Evolutionary conservation across 176 grass and related monocot species (phyloP).

Genomic region (Aegilops tauschii): DNA sequence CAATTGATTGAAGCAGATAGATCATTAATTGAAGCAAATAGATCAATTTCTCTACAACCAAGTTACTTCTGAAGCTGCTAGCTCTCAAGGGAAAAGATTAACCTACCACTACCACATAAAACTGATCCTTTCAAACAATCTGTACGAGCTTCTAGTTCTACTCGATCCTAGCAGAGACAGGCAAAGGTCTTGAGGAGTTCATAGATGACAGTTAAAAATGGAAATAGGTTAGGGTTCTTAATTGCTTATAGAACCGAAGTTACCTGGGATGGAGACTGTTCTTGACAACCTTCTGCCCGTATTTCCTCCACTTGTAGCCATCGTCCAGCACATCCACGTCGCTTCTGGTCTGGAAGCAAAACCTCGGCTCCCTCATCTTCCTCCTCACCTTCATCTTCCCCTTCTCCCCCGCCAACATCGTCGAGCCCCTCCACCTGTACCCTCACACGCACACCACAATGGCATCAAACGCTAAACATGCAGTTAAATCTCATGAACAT

Average conservation of each 20-base stretch:
- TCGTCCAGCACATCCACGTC: slow-evolving; percentile 94
- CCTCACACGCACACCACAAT: not conserved
- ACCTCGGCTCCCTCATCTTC: slow-evolving; percentile 97
- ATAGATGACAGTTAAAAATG: not conserved
- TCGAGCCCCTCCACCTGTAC: slow-evolving; percentile 69
- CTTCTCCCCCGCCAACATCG: slow-evolving; percentile 44
- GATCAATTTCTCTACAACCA: not conserved
- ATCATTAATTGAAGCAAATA: not conserved
- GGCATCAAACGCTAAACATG: slow-evolving; percentile 32
- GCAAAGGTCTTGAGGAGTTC: not conserved
- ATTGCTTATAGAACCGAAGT: not conserved
- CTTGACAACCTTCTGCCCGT: slow-evolving; percentile 98
- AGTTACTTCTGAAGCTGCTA: not conserved
- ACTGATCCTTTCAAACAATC: not conserved
- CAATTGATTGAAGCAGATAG: too few species aligned
- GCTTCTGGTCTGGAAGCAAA: slow-evolving; percentile 97
- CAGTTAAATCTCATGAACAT: not conserved
- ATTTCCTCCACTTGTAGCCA: slow-evolving; percentile 99
- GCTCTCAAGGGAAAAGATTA: not conserved
- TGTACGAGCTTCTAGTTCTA: not conserved
- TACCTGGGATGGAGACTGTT: slow-evolving; percentile 98
- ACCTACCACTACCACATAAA: not conserved
- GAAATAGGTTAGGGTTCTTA: not conserved
- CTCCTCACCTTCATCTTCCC: slow-evolving; percentile 89
- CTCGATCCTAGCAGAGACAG: not conserved